Evolutionary conservation across 108 stramenopile genomes (phyloP), one percentile per base, ranked within the genome.

Genomic region (Nitzschia putrida): DNA sequence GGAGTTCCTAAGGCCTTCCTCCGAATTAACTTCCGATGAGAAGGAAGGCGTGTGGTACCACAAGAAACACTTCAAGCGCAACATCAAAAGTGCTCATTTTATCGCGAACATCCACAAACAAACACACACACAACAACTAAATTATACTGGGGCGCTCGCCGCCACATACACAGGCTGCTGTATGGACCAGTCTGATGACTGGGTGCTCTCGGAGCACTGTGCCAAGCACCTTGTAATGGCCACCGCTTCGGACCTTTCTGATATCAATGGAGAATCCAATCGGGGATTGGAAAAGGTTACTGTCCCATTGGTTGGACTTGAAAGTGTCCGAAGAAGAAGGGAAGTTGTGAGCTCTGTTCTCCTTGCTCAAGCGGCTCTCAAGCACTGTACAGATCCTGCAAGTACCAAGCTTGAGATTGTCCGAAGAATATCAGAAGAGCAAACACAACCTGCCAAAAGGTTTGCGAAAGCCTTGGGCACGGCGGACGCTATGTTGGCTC

Each of bases 401-500:
- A 63, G 44, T 25, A 43, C 23, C 9, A 63, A 24, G 23, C 18
- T 23, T 12, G 61, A 63, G 37, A 23, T 63, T 3, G 12, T 63
- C 43, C 61, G 61, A 22, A 44, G 42, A 45, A 47, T 63, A 44
- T 63, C 61, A 45, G 61, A 63, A 24, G 61, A 63, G 42, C 42
- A 63, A 24, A 40, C 61, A 12, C 43, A 24, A 21, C 44, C 38
- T 45, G 61, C 61, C 8, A 44, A 43, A 4, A 44, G 22, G 21
- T 63, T 63, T 47, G 61, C 61, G 10, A 63, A 63, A 43, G 42
- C 61, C 22, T 24, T 63, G 61, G 61, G 61, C 8, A 63, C 61
- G 18, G 42, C 61, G 8, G 61, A 63, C 21, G 61, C 61, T 3
- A 45, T 63, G 42, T 63, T 24, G 42, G 61, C 61, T 18, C 44